Evolutionary conservation across 2,329 filamentous ascomycete genomes (phyloP), one percentile per base, ranked within the genome.

Genomic region (Claviceps sp.): DNA sequence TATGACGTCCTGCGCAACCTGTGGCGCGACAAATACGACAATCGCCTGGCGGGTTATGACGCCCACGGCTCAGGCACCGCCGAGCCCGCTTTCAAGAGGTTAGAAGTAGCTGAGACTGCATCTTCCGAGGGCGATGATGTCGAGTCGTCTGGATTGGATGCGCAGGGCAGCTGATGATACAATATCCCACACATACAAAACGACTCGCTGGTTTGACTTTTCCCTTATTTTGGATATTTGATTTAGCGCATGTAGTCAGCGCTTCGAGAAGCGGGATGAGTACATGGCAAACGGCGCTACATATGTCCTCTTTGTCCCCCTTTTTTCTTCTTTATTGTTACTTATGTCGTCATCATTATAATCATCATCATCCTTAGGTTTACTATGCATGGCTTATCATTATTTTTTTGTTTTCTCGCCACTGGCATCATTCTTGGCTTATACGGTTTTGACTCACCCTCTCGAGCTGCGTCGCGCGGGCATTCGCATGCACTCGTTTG

Each of bases 1-100:
- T 97, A 98, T 69, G 82, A 89, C 61, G 87, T 94, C 1, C 67
- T 96, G 61, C 78, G 81, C 50, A 85, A 89, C 64, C 72, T 81
- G 51, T 90, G 86, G 82, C 70, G 81, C 55, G 81, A 87, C 38
- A 82, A 76, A 61, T 81, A 85, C 61, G 72, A 73, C 34, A 24
- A 58, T 16, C n/a, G 19, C n/a, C 37, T 40, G 16, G 57, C 60
- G 39, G 66, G 68, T 30, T 64, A 69, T 40, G 60, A 63, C 13
- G 60, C 56, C 30, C 59, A 62, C 44, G 52, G 48, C 40, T 66
- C 65, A 42, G 70, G 74, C 61, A 47, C 48, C 43, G 67, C 66
- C 46, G 72, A 76, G 62, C 75, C 73, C 6, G 73, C 75, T 19
- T 66, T 73, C 48, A 79, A 79, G 69, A 71, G 76, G 62, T 66